These are phyloP conservation scores for Termitomyces sp. DNA, from an alignment of 768 basidiomycete genomes.

Conservation along the genomic window DNA sequence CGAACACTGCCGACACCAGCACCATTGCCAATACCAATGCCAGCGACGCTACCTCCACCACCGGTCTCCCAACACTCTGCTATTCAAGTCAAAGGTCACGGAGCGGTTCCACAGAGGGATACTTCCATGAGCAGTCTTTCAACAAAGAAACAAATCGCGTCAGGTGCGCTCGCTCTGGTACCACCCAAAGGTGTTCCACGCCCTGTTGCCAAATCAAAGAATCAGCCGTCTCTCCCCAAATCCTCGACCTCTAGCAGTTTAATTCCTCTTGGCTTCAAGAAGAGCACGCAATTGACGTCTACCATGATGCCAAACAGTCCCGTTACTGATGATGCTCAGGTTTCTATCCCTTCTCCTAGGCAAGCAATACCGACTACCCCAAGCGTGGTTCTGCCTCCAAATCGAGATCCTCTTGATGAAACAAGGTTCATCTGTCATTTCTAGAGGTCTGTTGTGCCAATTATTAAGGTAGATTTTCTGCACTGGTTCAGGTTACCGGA, in stretches of 20 bases:
- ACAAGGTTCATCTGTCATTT: neutral
- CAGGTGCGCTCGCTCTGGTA: constrained; percentile 29
- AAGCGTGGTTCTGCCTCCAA: neutral
- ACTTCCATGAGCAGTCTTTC: constrained; percentile 31
- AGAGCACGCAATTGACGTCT: constrained; percentile 18
- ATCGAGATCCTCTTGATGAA: neutral
- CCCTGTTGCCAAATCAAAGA: constrained; percentile 9
- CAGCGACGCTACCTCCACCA: neutral
- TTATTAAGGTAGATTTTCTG: neutral
- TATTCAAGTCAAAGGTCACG: constrained; percentile 9
- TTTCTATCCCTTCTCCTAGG: neutral
- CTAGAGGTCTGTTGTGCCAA: neutral
- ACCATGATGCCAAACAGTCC: neutral
- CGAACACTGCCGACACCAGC: neutral
- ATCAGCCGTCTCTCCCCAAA: neutral
- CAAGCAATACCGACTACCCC: neutral
- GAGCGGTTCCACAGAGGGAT: constrained; percentile 9
- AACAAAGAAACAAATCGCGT: constrained; percentile 45
- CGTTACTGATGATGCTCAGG: neutral
- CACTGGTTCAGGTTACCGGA: neutral
- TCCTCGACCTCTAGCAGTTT: constrained; percentile 9
- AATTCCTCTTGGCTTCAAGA: constrained; percentile 38
- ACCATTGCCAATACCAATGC: neutral
- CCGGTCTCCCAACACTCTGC: constrained; percentile 11
- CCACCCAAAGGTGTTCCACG: constrained; percentile 27